Conservation (phyloP, 2,329 filamentous ascomycete species). For the Dothistroma septosporum region DNA sequence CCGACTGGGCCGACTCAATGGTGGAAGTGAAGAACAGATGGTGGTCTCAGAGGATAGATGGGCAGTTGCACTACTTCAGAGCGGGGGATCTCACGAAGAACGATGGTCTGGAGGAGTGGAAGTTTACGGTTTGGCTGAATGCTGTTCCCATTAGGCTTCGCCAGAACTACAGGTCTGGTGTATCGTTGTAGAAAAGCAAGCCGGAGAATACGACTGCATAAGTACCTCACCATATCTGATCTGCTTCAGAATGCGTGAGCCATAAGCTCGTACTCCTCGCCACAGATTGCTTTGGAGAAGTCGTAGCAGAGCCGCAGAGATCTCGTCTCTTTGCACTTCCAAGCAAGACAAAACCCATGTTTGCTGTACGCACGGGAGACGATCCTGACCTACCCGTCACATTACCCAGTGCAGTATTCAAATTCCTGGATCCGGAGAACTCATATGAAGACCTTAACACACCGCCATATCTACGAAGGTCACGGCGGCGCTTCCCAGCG, state of each 20-base stretch:
- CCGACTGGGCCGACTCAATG: background rate
- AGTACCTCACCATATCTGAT: too few species aligned
- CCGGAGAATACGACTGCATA: too few species aligned
- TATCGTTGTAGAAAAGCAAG: background rate
- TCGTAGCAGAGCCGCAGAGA: too few species aligned
- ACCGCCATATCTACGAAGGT: background rate
- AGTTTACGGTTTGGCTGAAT: background rate
- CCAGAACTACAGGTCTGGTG: background rate
- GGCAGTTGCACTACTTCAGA: background rate
- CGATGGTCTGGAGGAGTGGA: background rate
- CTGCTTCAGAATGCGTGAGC: too few species aligned
- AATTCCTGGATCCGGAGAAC: too few species aligned
- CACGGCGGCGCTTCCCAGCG: background rate
- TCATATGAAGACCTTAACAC: background rate
- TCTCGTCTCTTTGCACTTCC: too few species aligned
- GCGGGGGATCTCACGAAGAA: background rate
- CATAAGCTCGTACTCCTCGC: too few species aligned
- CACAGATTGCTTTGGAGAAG: too few species aligned
- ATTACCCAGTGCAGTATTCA: too few species aligned
- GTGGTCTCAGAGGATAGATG: background rate
- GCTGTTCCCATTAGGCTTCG: background rate
- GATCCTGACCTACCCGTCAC: too few species aligned
- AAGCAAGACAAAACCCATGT: too few species aligned
- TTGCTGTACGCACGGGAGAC: too few species aligned
- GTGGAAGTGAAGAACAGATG: background rate